phyloP scores from a whole-genome alignment of 208 protist species.

The Zelonia costaricensis region DNA sequence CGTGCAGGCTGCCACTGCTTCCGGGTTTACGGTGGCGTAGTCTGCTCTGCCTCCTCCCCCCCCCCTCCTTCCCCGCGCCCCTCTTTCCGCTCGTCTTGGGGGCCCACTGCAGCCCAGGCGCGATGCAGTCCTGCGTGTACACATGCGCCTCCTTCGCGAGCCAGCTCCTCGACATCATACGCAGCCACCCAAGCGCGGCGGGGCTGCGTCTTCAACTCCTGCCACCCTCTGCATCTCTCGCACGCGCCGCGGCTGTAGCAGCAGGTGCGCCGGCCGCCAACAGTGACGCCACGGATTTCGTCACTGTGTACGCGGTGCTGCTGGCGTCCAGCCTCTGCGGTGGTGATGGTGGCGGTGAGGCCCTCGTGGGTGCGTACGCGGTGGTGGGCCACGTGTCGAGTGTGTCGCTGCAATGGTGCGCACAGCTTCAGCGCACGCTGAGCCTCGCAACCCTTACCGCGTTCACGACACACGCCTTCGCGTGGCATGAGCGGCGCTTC shows the following conservation, averaged over 20 bases:
- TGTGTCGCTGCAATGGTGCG: constrained; percentile 58
- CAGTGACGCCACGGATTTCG: background rate
- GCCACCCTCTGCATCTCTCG: background rate
- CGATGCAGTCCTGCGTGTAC: constrained; percentile 10
- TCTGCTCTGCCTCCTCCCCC: background rate
- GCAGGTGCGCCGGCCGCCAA: too few species aligned
- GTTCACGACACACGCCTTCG: background rate
- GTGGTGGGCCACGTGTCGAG: constrained; percentile 14
- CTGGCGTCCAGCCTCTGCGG: background rate
- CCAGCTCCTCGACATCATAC: constrained; percentile 2
- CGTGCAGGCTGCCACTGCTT: too few species aligned
- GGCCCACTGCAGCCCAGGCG: background rate
- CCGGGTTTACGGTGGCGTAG: too few species aligned
- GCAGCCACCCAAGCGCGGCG: constrained; percentile 2
- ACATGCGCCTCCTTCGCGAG: constrained; percentile 3
- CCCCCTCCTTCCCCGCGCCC: background rate
- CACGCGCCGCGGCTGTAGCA: too few species aligned
- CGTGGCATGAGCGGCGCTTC: background rate
- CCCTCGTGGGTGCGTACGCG: constrained; percentile 1
- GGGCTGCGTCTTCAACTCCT: constrained; percentile 13
- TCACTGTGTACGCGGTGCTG: constrained; percentile 21
- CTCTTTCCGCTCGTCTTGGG: background rate
- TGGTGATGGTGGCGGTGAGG: too few species aligned
- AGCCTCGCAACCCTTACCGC: constrained; percentile 40
- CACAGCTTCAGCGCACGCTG: constrained; percentile 51